Evolutionary conservation across 805 yeast species (phyloP), one percentile per base, ranked within the genome.

Genomic region (Candida easanensis): DNA sequence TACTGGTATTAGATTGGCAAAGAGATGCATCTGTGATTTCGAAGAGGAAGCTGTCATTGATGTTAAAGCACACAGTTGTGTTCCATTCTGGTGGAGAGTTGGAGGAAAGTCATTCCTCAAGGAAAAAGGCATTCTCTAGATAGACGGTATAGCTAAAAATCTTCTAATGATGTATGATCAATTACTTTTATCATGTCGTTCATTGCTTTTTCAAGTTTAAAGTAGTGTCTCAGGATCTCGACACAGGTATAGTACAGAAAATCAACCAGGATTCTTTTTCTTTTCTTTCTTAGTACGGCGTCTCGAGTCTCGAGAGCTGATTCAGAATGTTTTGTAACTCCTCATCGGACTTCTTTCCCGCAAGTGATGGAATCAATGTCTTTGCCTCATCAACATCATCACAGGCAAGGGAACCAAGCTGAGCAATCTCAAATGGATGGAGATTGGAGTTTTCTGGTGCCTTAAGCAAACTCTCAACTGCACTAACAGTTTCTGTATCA

Each of bases 321-420:
- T 90, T 95, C 53, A 93, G 72, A 44, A 91, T 75, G 37, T 87
- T 81, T 63, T 89, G 96, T 46, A 93, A 69, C 59, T 90, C 97
- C 33, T 86, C 85, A 52, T 89, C 95, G 9, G 85, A 77, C 40
- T 86, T 88, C 64, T 90, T 90, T 48, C 76, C 79, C 19, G 78
- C 75, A 59, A 93, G 73, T 64, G 96, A 85, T 36, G 99, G 97
- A 45, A 93, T 83, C 57, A 93, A 73, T 15, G 97, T 87, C 66
- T 88, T 88, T 28, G 98, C 98, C 70, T 93, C 99, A 60, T 87
- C 99, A 5, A 95, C 89, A 50, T 91, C 97, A 60, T 91, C 99
- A 66, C 97, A 90, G 23, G 93, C 85, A 49, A 91, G 73, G 4
- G 95, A 87, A 0, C 95, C 91, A 45, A 72, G 43, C 65, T 93